phyloP scores from a whole-genome alignment of 331 rosid species.

The Malus hybrid region DNA sequence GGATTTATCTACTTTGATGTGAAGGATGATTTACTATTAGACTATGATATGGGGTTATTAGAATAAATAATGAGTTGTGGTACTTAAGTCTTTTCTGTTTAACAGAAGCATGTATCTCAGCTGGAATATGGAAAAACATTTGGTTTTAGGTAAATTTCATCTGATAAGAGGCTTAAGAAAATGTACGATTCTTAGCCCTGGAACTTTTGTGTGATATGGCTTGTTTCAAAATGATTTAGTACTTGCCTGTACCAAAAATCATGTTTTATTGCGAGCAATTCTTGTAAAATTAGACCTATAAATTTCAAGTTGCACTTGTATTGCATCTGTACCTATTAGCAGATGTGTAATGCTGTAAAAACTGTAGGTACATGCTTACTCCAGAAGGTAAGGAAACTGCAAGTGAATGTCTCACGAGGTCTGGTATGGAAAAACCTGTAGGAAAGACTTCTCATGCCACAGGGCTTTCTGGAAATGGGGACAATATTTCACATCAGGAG shows the following conservation, averaged over 20 bases:
- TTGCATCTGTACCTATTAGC: neutral
- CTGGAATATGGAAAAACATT: neutral
- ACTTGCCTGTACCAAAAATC: neutral
- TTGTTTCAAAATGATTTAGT: neutral
- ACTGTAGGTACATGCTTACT: slow-evolving; percentile 83
- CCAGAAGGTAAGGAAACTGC: slow-evolving; percentile 88
- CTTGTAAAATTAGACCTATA: neutral
- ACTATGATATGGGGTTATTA: neutral
- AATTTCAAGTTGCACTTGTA: neutral
- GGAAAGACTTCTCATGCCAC: slow-evolving; percentile 35
- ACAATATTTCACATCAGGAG: slow-evolving; percentile 25
- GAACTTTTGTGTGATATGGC: neutral
- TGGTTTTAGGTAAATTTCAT: neutral
- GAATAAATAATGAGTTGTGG: neutral
- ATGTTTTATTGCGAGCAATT: neutral
- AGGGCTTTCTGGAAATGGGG: slow-evolving; percentile 22
- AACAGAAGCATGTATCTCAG: neutral
- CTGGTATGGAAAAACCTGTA: slow-evolving; percentile 53
- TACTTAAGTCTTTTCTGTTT: neutral
- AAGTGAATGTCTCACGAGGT: slow-evolving; percentile 69
- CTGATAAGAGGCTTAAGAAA: neutral
- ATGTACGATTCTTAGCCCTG: neutral
- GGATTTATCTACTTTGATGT: neutral
- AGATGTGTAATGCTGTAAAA: slow-evolving; percentile 6
- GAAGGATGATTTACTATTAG: neutral